Conservation (phyloP, 2,329 filamentous ascomycete species). For the Calonectria naviculata region DNA sequence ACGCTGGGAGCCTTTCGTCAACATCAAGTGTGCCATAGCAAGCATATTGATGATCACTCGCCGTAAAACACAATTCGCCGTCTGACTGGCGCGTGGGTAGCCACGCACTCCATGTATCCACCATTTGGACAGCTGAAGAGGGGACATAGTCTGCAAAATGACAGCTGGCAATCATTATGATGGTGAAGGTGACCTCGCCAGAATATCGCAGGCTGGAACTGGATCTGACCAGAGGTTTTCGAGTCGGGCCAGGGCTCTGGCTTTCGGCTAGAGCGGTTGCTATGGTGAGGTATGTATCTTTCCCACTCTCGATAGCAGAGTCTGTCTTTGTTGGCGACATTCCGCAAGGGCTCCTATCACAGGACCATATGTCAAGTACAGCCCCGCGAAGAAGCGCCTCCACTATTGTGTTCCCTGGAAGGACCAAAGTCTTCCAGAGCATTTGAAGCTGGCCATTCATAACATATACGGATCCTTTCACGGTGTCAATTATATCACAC, state of each 20-base stretch:
- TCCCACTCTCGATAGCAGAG: background rate
- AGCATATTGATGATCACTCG: background rate
- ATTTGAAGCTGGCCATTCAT: too few relatives aligned
- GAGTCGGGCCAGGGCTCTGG: background rate
- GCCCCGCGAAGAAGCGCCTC: too few relatives aligned
- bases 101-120: background rate
- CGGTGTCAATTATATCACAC: too few relatives aligned
- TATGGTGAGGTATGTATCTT: background rate
- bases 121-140: background rate
- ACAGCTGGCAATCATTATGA: background rate
- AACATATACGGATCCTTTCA: too few relatives aligned
- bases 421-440: too few relatives aligned
- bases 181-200: background rate
- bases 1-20: background rate
- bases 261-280: background rate
- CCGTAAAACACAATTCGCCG: background rate
- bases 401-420: too few relatives aligned
- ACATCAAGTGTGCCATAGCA: background rate
- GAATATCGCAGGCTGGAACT: background rate
- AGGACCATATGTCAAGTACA: background rate
- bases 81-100: background rate
- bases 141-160: background rate
- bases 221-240: background rate
- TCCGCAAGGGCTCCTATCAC: background rate
- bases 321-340: background rate